Base-by-base conservation (phyloP, 352 stramenopile species). In the Saprolegnia diclina region DNA sequence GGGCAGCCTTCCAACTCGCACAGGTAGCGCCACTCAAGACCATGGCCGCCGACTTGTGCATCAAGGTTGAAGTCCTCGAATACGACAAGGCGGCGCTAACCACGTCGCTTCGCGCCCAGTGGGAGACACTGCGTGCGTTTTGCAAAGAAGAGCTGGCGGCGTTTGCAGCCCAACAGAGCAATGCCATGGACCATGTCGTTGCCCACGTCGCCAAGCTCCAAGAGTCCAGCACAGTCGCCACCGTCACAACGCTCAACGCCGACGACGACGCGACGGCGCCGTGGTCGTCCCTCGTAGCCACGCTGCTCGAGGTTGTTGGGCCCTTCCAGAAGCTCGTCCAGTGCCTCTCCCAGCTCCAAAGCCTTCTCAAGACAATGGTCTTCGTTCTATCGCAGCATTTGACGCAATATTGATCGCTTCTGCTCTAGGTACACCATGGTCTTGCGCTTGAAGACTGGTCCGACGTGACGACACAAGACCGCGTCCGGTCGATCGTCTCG, bases 331-430 rank as follows among this genome's bases (percentile, higher is more conserved):
- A n/a, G 35, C n/a, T 26, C n/a, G 52, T 59, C 11, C 24, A 59
- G 24, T 42, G 52, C 19, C 35, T 59, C 11, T 19, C 11, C 13
- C 52, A 59, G 35, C 52, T 59, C 3, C 52, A 59, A 10, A 24
- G 24, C 52, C 35, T 59, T 35, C 11, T 40, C 24, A 59, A 59
- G 19, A 59, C 52, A 3, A 59, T 59, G 52, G 52, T 59, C 11
- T 59, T 16, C 24, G 4, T 19, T 19, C 3, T 11, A 9, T 35
- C n/a, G n/a, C 46, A 54, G 46, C n/a, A 6, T 54, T 59, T 24
- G 24, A n/a, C 52, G 14, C 7, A 57, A 7, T 14, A 42, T 59
- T n/a, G 42, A 48, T n/a, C 3, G 7, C 11, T 2, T 11, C 7
- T 59, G 1, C 46, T 2, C 24, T 24, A 59, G 63, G 32, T 40